These are phyloP conservation scores for Boletus rubropictus DNA, from an alignment of 768 basidiomycete species.

Conservation along the genomic window DNA sequence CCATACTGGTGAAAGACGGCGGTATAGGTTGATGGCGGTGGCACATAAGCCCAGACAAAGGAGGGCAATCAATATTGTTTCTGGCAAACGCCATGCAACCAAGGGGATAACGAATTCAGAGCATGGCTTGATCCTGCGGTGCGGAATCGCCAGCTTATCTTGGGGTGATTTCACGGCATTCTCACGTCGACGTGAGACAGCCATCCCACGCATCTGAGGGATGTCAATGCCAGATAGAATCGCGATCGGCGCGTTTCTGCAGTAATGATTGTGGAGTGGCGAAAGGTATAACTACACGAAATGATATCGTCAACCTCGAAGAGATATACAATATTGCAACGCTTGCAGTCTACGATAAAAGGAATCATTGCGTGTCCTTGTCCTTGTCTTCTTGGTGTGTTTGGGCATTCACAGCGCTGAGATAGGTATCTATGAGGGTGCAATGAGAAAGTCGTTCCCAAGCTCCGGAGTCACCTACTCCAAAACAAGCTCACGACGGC, in stretches of 20 bases:
- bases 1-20: too few relatives aligned
- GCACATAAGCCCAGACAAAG: background rate
- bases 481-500: conserved; percentile 76
- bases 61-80: background rate
- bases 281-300: conserved; percentile 8
- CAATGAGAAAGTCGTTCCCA: background rate
- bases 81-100: background rate
- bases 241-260: background rate
- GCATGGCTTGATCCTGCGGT: too few relatives aligned
- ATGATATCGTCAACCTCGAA: conserved; percentile 9
- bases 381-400: conserved; percentile 3
- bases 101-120: background rate
- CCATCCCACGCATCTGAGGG: background rate
- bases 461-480: conserved; percentile 47
- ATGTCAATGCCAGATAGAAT: background rate
- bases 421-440: conserved; percentile 47
- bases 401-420: conserved; percentile 51
- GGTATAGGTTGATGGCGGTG: background rate
- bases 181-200: background rate
- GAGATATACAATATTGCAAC: conserved; percentile 4
- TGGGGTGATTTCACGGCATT: background rate
- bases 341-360: background rate
- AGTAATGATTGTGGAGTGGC: background rate
- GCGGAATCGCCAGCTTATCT: background rate
- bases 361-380: conserved; percentile 1